These are phyloP conservation scores for Gossypium anomalum DNA, from an alignment of 345 rosid genomes.

Conservation along the genomic window DNA sequence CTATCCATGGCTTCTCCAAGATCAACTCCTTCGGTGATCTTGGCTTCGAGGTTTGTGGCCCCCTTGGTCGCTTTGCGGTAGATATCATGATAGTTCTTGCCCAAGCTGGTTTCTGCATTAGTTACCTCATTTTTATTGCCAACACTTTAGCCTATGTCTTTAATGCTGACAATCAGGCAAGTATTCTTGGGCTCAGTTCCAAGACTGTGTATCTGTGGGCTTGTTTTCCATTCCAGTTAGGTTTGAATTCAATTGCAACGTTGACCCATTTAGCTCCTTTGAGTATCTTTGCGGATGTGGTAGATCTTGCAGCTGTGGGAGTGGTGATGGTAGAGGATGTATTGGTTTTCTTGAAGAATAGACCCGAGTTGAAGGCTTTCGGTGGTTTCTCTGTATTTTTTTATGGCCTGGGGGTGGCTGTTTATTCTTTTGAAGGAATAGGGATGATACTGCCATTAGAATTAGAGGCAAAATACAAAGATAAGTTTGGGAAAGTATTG, in stretches of 20 bases:
- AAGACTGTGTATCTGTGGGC: conserved; percentile 51
- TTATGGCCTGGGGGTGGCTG: conserved; percentile 69
- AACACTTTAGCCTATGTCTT: conserved; percentile 50
- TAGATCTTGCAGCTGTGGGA: conserved; percentile 59
- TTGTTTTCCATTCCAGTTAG: conserved; percentile 73
- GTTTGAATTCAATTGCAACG: conserved; percentile 58
- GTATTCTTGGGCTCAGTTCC: conserved; percentile 50
- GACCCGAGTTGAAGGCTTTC: conserved; percentile 46
- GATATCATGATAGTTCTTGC: conserved; percentile 63
- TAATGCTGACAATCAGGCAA: conserved; percentile 16
- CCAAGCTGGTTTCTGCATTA: conserved; percentile 69
- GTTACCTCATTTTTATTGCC: conserved; percentile 58
- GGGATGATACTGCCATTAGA: conserved; percentile 74
- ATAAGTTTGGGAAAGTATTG: conserved; percentile 51
- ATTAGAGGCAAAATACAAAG: conserved; percentile 49
- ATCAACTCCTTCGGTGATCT: conserved; percentile 68
- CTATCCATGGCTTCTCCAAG: conserved; percentile 41
- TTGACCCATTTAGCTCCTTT: conserved; percentile 72
- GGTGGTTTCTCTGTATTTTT: conserved; percentile 60
- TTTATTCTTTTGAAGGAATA: conserved; percentile 71
- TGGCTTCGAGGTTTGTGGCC: conserved; percentile 51
- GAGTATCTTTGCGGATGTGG: conserved; percentile 75
- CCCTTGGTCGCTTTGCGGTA: conserved; percentile 46
- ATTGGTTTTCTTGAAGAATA: conserved; percentile 30
- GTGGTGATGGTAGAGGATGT: conserved; percentile 64